phyloP scores from a whole-genome alignment of 768 basidiomycete genomes.

The Hypholoma fasciculare region DNA sequence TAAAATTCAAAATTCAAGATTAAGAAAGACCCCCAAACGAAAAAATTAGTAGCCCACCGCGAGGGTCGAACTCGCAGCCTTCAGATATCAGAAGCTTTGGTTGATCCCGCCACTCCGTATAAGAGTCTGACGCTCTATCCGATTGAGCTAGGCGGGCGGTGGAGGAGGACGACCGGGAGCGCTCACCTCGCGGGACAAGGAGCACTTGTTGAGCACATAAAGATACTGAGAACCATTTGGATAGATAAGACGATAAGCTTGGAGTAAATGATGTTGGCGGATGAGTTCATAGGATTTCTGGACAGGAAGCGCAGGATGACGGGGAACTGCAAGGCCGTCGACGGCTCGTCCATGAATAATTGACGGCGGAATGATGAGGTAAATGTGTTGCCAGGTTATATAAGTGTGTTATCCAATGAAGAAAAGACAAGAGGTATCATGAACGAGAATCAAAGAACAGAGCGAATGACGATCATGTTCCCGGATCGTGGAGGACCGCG shows the following conservation, averaged over 20 bases:
- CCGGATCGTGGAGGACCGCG: constrained; percentile 81
- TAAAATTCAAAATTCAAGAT: too few relatives aligned
- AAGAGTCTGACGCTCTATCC: constrained; percentile 70
- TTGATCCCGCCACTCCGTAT: too few relatives aligned
- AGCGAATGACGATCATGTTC: constrained; percentile 33
- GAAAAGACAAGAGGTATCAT: background rate
- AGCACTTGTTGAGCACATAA: too few relatives aligned
- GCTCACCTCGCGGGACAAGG: too few relatives aligned
- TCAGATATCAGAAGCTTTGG: too few relatives aligned
- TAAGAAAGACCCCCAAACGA: too few relatives aligned
- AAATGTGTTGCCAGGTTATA: background rate
- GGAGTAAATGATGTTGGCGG: too few relatives aligned
- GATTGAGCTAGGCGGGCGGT: constrained; percentile 37
- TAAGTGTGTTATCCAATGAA: background rate
- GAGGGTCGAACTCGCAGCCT: constrained; percentile 86
- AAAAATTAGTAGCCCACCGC: constrained; percentile 86
- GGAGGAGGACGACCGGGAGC: background rate
- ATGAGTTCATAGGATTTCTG: too few relatives aligned
- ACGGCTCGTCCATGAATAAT: background rate
- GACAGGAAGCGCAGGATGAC: too few relatives aligned
- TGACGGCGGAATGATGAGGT: background rate
- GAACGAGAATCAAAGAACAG: background rate
- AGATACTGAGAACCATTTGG: too few relatives aligned
- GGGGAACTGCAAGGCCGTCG: too few relatives aligned
- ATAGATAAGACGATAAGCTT: too few relatives aligned